Percentiles rank a stretch among this genome's conserved stretches.
These are phyloP conservation scores for Boletus smithii DNA, from an alignment of 1,284 basidiomycete species.

Conservation along the genomic window DNA sequence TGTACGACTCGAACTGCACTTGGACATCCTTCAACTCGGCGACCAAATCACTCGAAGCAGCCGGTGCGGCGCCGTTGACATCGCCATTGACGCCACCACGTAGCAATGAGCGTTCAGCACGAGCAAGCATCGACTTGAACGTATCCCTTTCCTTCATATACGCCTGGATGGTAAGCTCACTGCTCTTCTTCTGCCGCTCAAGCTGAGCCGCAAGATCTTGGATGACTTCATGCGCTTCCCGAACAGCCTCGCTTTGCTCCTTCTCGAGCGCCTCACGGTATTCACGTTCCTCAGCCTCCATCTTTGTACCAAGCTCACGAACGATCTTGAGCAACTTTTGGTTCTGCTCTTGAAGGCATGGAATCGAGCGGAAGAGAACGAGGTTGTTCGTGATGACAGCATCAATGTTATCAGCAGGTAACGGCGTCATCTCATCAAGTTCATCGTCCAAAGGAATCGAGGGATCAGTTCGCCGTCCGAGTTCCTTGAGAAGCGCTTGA, in stretches of 20 bases:
- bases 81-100: constrained; percentile 34
- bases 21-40: constrained; percentile 71
- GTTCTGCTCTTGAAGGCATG: constrained; percentile 85
- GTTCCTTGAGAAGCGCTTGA: constrained; percentile 72
- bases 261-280: constrained; percentile 61
- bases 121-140: constrained; percentile 69
- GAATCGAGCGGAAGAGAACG: constrained; percentile 83
- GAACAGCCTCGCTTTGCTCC: constrained; percentile 78
- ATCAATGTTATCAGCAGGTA: constrained; percentile 60
- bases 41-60: constrained; percentile 32
- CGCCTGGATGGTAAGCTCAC: constrained; percentile 71
- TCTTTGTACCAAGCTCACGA: constrained; percentile 73
- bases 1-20: constrained; percentile 73
- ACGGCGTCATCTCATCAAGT: constrained; percentile 48
- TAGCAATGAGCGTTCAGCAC: constrained; percentile 38
- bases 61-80: constrained; percentile 29
- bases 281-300: constrained; percentile 75
- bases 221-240: constrained; percentile 85
- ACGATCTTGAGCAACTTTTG: constrained; percentile 82
- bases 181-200: constrained; percentile 62
- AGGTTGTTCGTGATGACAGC: constrained; percentile 86
- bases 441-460: constrained; percentile 72
- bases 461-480: constrained; percentile 80
- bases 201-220: constrained; percentile 75
- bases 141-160: constrained; percentile 87